Conservation (phyloP, 352 stramenopile genomes). For the Globisporangium iwayamae region DNA sequence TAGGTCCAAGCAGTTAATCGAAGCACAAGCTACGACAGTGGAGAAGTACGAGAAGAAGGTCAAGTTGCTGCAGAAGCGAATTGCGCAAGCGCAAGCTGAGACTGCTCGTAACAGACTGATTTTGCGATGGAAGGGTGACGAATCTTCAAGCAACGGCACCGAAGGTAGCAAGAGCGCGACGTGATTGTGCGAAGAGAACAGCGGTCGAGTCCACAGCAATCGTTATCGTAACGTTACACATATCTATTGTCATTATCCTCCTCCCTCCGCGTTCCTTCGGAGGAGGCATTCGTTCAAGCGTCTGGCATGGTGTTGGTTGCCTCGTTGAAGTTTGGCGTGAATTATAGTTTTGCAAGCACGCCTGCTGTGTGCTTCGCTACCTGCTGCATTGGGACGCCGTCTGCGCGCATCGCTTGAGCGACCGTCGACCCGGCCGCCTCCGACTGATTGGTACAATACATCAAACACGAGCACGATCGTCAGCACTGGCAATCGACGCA, state of each 20-base stretch:
- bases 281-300: too few species aligned
- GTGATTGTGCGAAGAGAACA: not conserved
- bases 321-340: too few species aligned
- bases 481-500: not conserved
- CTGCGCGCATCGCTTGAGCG: slow-evolving; percentile 52
- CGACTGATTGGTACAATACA: slow-evolving; percentile 27
- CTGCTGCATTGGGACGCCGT: slow-evolving; percentile 75
- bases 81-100: slow-evolving; percentile 43
- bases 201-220: not conserved
- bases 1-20: slow-evolving; percentile 25
- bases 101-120: slow-evolving; percentile 30
- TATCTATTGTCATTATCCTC: slow-evolving; percentile 10
- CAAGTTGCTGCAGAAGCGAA: slow-evolving; percentile 37
- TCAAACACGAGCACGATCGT: slow-evolving; percentile 2
- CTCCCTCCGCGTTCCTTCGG: too few species aligned
- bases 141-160: not conserved
- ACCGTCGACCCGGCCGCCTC: slow-evolving; percentile 62
- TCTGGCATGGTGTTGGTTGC: too few species aligned
- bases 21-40: slow-evolving; percentile 39
- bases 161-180: not conserved
- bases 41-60: slow-evolving; percentile 74
- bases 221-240: not conserved
- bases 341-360: slow-evolving; percentile 55
- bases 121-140: slow-evolving; percentile 43
- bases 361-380: slow-evolving; percentile 67